phyloP scores from a whole-genome alignment of 1,284 basidiomycete species.

The Limonomyces culmigenus region DNA sequence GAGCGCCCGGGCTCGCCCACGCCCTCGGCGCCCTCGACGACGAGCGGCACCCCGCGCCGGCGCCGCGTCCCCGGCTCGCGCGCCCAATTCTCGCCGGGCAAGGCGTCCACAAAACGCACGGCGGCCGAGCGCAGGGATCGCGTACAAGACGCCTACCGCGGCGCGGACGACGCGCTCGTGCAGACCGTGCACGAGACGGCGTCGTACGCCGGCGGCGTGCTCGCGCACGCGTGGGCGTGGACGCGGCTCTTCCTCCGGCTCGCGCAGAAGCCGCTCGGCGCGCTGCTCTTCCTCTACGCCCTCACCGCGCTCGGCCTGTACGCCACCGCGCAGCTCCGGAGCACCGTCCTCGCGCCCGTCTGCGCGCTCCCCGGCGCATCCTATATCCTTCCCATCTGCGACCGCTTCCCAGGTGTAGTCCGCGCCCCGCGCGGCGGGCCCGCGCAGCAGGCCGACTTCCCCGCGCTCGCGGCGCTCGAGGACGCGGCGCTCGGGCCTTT shows the following conservation, averaged over 20 bases:
- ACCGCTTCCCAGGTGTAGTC: constrained; percentile 2
- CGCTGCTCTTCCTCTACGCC: constrained; percentile 31
- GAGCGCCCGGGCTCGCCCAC: too few species aligned
- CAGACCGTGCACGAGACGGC: too few species aligned
- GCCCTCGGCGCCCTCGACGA: too few species aligned
- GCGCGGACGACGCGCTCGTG: too few species aligned
- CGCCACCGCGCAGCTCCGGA: constrained; percentile 11
- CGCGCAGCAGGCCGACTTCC: constrained; percentile 30
- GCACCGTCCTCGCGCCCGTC: constrained; percentile 35
- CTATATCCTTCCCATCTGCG: constrained; percentile 21
- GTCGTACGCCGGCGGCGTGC: too few species aligned
- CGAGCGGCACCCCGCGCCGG: too few species aligned
- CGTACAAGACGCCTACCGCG: too few species aligned
- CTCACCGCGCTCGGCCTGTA: constrained; percentile 20
- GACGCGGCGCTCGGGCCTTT: constrained; percentile 43
- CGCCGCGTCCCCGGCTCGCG: too few species aligned
- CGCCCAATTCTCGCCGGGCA: too few species aligned
- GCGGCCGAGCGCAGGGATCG: too few species aligned
- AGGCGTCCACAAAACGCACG: too few species aligned
- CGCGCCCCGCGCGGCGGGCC: constrained; percentile 7
- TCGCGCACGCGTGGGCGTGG: neutral
- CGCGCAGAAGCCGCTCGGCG: constrained; percentile 34
- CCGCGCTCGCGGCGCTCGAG: too few species aligned
- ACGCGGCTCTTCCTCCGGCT: constrained; percentile 16
- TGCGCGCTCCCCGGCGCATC: constrained; percentile 38